Percentiles rank a stretch among this genome's conserved stretches.
These are phyloP conservation scores for Ettlia oleoabundans DNA, from an alignment of 139 green algal genomes.

Conservation along the genomic window DNA sequence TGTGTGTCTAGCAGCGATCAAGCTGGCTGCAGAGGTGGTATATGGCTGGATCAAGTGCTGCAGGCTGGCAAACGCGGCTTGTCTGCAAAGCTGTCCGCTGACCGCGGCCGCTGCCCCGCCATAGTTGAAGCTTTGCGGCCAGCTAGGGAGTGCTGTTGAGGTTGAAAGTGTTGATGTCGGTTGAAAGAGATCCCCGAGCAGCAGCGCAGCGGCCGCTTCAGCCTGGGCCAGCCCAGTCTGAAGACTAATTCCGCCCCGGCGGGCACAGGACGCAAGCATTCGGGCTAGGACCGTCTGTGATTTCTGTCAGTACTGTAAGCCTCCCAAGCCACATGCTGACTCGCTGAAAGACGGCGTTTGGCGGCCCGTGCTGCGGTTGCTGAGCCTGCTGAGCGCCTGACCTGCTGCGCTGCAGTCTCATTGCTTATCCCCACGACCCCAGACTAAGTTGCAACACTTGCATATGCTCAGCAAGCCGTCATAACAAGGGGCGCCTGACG, in stretches of 20 bases:
- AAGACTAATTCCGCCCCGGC: not conserved
- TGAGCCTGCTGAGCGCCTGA: too few species aligned
- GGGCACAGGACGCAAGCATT: conserved; percentile 13
- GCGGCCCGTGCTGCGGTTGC: too few species aligned
- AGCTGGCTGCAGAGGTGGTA: not conserved
- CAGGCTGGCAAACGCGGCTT: too few species aligned
- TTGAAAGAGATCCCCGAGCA: not conserved
- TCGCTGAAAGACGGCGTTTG: too few species aligned
- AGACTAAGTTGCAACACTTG: too few species aligned
- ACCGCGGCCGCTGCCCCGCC: too few species aligned
- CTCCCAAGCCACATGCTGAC: too few species aligned
- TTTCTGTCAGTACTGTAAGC: too few species aligned
- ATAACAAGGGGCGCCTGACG: too few species aligned
- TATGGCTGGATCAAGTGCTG: not conserved
- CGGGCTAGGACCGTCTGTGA: not conserved
- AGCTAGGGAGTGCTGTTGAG: not conserved
- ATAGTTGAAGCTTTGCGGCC: not conserved
- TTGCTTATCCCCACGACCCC: too few species aligned
- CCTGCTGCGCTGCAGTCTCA: too few species aligned
- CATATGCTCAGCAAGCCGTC: too few species aligned
- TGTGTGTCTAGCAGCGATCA: not conserved
- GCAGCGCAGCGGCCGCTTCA: not conserved
- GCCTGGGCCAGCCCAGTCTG: not conserved
- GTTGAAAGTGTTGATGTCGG: not conserved
- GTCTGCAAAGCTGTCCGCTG: not conserved